Evolutionary conservation across 2,329 filamentous ascomycete genomes (phyloP), one percentile per base, ranked within the genome.

Genomic region (Alternaria gansuensis): DNA sequence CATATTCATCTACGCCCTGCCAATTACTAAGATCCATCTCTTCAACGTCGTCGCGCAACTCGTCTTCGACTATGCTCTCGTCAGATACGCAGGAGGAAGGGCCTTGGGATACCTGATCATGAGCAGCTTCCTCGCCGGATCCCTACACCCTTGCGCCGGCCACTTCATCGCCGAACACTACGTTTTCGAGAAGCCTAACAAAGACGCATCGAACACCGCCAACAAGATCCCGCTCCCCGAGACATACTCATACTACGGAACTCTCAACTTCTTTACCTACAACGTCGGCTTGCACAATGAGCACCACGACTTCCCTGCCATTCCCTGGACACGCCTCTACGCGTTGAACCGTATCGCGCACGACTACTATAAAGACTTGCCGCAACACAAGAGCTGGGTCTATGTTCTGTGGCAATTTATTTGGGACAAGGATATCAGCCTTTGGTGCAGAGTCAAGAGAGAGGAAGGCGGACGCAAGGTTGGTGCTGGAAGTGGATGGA

Each of bases 271-370:
- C 71, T 80, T 99, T 49, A 97, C 93, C 0, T 99, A 98, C 84
- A 99, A 99, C 71, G 95, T 99, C 44, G 95, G 95, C 52, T 82
- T 97, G 73, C 95, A 99, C 83, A 99, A 99, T 77, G 95, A 99
- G 83, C 95, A 99, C 80, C 95, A 99, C 78, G 95, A 99, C 79
- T 99, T 99, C 81, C 95, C 95, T 10, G 95, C 95, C 46, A 87
- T 99, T 45, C 94, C 95, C 0, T 99, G 95, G 95, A 97, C 93
- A 9, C 85, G 90, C 31, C 84, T 99, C 37, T 90, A 89, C 54
- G 84, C 84, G 73, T 82, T 99, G 53, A 88, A 93, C 73, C 81
- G 87, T 63, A 90, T 96, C 56, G 95, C 95, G 1, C 85, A 85
- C 65, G 95, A 98, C 79, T 99, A 97, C 76, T 99, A 99, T 80